phyloP scores from a whole-genome alignment of 148 eudicot genomes.

The Silene uniflora region DNA sequence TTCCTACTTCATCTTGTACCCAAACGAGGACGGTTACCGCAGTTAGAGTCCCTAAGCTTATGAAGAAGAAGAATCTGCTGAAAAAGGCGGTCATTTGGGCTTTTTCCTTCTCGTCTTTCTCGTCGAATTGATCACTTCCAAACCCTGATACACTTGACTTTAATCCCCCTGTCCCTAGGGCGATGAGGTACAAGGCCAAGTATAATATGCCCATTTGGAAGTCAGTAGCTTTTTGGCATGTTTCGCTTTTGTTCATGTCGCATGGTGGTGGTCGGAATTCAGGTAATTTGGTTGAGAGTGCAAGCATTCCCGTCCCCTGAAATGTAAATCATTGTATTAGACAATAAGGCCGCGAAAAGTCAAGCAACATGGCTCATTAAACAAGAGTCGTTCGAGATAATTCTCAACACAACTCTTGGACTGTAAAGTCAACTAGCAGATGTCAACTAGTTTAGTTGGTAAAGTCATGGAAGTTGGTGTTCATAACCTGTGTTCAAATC shows the following conservation, averaged over 20 bases:
- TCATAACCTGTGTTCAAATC: no score
- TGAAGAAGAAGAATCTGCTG: slow-evolving; percentile 86
- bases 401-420: not conserved
- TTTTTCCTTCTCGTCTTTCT: slow-evolving; percentile 57
- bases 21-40: slow-evolving; percentile 87
- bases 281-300: slow-evolving; percentile 59
- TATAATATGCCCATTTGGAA: slow-evolving; percentile 62
- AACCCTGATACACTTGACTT: slow-evolving; percentile 44
- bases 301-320: slow-evolving; percentile 66
- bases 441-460: no score
- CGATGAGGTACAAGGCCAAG: slow-evolving; percentile 40
- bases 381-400: not conserved
- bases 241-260: slow-evolving; percentile 16
- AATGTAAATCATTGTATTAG: not conserved
- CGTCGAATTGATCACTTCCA: slow-evolving; percentile 46
- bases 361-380: no score
- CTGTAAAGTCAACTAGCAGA: no score
- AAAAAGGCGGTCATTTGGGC: slow-evolving; percentile 86
- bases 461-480: no score
- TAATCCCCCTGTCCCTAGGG: slow-evolving; percentile 41
- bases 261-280: slow-evolving; percentile 65
- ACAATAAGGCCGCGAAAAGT: not conserved
- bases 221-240: slow-evolving; percentile 54
- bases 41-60: slow-evolving; percentile 66
- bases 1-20: slow-evolving; percentile 72